Percentiles rank a stretch among this genome's conserved stretches.
phyloP scores from a whole-genome alignment of 495 filamentous ascomycete genomes.

The Xylaria castorea region DNA sequence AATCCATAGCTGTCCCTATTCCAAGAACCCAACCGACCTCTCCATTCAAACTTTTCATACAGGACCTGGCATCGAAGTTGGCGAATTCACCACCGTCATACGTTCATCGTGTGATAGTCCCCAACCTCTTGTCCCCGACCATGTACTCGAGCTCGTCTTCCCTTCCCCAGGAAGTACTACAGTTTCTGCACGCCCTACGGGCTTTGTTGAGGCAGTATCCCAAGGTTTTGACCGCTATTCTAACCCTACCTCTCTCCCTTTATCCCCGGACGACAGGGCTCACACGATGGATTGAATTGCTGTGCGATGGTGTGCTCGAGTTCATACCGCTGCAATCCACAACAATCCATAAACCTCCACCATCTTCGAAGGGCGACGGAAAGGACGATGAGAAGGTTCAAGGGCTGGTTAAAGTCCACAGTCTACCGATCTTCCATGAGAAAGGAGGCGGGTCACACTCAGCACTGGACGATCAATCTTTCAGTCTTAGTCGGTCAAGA shows the following conservation, averaged over 20 bases:
- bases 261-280: slow-evolving; percentile 80
- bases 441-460: slow-evolving; percentile 74
- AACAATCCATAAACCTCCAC: slow-evolving; percentile 59
- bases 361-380: slow-evolving; percentile 51
- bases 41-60: slow-evolving; percentile 70
- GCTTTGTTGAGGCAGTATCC: slow-evolving; percentile 73
- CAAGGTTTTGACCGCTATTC: slow-evolving; percentile 70
- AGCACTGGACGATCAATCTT: slow-evolving; percentile 86
- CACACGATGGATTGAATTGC: slow-evolving; percentile 84
- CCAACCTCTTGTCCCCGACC: slow-evolving; percentile 81
- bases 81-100: slow-evolving; percentile 60
- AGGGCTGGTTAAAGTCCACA: slow-evolving; percentile 82
- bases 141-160: slow-evolving; percentile 73
- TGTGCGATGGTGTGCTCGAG: slow-evolving; percentile 87
- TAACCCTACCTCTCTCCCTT: slow-evolving; percentile 81
- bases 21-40: slow-evolving; percentile 45
- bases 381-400: slow-evolving; percentile 76
- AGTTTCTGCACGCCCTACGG: slow-evolving; percentile 82
- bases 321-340: slow-evolving; percentile 82
- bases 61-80: slow-evolving; percentile 64
- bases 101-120: slow-evolving; percentile 85
- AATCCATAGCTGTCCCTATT: slow-evolving; percentile 44
- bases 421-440: slow-evolving; percentile 83
- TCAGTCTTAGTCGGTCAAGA: slow-evolving; percentile 81
- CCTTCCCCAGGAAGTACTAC: slow-evolving; percentile 74